Percentiles rank a stretch among this genome's conserved stretches.
phyloP scores from a whole-genome alignment of 2,329 filamentous ascomycete genomes.

The Apiospora malaysiana region DNA sequence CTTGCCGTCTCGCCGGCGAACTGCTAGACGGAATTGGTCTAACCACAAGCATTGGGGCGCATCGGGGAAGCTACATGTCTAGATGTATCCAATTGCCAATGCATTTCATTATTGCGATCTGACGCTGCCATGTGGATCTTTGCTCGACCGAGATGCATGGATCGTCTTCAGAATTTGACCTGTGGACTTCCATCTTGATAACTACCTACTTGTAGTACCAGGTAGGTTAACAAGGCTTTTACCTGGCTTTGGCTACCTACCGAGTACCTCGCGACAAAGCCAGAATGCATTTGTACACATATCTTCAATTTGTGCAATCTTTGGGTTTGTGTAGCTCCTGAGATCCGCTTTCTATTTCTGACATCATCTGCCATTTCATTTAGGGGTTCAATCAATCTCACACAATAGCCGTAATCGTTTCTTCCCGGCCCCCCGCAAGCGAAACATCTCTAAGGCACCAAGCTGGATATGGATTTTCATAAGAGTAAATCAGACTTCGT shows the following conservation, averaged over 20 bases:
- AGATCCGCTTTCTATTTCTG: background rate
- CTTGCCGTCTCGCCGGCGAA: background rate
- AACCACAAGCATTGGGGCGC: background rate
- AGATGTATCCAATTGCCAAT: background rate
- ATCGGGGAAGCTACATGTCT: background rate
- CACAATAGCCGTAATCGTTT: background rate
- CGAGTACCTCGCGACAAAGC: too few species aligned
- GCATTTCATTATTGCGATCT: background rate
- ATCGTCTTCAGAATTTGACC: background rate
- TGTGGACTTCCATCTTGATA: too few species aligned
- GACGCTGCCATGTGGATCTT: conserved; percentile 11
- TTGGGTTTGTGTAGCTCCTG: background rate
- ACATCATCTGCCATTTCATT: background rate
- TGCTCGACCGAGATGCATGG: background rate
- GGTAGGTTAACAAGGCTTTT: too few species aligned
- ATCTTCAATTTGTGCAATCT: background rate
- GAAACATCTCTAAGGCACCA: background rate
- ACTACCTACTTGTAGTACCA: background rate
- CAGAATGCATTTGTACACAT: too few species aligned
- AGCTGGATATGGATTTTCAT: background rate
- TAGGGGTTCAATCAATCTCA: conserved; percentile 8
- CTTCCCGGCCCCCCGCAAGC: background rate
- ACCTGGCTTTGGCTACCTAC: background rate
- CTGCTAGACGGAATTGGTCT: background rate
- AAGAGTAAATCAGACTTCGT: background rate